Conservation (phyloP, 108 stramenopile genomes). For the Bacterosira constricta region DNA sequence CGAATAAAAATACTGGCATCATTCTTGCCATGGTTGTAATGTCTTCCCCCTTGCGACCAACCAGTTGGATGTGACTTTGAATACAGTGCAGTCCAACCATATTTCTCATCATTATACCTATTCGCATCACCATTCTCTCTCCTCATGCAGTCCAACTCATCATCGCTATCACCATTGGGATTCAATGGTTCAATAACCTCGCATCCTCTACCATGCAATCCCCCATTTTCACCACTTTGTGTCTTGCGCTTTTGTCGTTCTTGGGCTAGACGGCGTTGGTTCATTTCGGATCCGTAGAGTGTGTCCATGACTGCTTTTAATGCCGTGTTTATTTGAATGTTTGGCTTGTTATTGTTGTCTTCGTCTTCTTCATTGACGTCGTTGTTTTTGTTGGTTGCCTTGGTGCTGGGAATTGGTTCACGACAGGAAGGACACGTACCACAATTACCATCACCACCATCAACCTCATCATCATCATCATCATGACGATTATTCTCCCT, state of each 20-base stretch:
- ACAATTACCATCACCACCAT: slow-evolving; percentile 7
- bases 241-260: not conserved
- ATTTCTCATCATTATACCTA: slow-evolving; percentile 17
- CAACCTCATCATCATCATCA: not conserved
- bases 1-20: slow-evolving; percentile 31
- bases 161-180: slow-evolving; percentile 31
- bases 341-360: not conserved
- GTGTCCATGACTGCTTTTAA: slow-evolving; percentile 54
- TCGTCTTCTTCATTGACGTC: not conserved
- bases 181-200: slow-evolving; percentile 25
- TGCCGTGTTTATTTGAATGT: slow-evolving; percentile 46
- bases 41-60: not conserved
- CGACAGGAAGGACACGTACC: slow-evolving; percentile 63
- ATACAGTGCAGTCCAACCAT: slow-evolving; percentile 28
- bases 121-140: not conserved
- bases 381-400: too few relatives aligned
- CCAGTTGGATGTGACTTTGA: not conserved
- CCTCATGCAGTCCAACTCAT: not conserved
- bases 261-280: slow-evolving; percentile 36
- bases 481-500: not conserved
- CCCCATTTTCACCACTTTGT: slow-evolving; percentile 48
- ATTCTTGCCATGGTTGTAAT: not conserved
- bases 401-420: not conserved
- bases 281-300: slow-evolving; percentile 49
- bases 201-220: slow-evolving; percentile 52